phyloP scores from a whole-genome alignment of 345 rosid species.

The Linum usitatissimum region DNA sequence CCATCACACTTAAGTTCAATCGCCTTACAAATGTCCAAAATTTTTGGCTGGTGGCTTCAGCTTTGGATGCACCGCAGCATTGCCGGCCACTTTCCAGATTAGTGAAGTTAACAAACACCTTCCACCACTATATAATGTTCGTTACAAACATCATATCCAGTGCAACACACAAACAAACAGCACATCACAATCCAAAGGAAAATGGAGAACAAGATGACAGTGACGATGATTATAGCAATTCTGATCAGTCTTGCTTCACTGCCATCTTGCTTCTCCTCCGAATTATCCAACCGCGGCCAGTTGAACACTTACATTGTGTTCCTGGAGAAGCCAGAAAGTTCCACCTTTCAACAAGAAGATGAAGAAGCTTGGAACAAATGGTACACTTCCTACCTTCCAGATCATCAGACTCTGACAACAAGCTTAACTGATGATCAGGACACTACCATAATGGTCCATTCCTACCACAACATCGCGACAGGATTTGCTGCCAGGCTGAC shows the following conservation, averaged over 20 bases:
- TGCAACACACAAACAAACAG: background rate
- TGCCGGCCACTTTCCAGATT: too few species aligned
- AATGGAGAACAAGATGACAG: background rate
- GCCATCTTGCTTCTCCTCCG: background rate
- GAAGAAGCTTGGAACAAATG: background rate
- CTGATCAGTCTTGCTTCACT: background rate
- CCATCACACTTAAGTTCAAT: too few species aligned
- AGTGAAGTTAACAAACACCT: too few species aligned
- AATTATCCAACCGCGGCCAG: background rate
- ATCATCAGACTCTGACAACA: background rate
- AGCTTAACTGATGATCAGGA: background rate
- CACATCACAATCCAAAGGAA: background rate
- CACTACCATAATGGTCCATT: conserved; percentile 8
- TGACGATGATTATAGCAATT: background rate
- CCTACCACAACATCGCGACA: conserved; percentile 16
- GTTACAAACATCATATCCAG: background rate
- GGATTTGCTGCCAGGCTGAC: conserved; percentile 23
- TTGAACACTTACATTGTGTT: background rate
- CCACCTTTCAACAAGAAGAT: background rate
- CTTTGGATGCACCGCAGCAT: too few species aligned
- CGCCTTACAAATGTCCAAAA: too few species aligned
- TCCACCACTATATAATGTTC: too few species aligned
- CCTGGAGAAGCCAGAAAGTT: background rate
- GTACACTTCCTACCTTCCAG: background rate
- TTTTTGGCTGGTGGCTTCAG: too few species aligned